phyloP scores from a whole-genome alignment of 805 yeast genomes.

The Hanseniaspora thailandica region DNA sequence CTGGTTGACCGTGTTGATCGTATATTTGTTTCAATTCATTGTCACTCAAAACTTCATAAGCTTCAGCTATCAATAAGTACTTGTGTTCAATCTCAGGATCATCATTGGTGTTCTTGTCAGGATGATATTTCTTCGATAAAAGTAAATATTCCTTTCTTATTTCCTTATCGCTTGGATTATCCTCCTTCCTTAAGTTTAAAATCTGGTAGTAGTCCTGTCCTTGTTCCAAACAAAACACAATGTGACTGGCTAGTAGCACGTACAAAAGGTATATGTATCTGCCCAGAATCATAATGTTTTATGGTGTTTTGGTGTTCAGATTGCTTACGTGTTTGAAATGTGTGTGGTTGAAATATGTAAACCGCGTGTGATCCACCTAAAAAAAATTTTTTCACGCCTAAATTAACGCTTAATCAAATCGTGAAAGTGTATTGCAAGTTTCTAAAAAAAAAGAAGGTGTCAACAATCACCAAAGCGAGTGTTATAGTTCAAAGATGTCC shows the following conservation, averaged over 20 bases:
- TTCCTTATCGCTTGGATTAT: slow-evolving; percentile 62
- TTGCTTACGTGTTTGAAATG: background rate
- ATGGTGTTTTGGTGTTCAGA: background rate
- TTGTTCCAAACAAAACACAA: slow-evolving; percentile 3
- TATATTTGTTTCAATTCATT: slow-evolving; percentile 54
- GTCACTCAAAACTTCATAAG: slow-evolving; percentile 75
- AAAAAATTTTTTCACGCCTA: background rate
- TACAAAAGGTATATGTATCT: background rate
- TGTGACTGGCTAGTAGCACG: background rate
- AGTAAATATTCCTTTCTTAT: slow-evolving; percentile 77
- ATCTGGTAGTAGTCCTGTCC: slow-evolving; percentile 42
- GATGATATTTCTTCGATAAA: slow-evolving; percentile 77
- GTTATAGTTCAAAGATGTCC: background rate
- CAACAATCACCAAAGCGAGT: background rate
- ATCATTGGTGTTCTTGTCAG: slow-evolving; percentile 80
- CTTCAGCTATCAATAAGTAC: slow-evolving; percentile 86
- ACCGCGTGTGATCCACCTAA: background rate
- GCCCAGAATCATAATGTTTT: background rate
- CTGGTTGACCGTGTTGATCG: slow-evolving; percentile 71
- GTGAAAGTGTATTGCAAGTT: too few relatives aligned
- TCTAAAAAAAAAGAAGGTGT: too few relatives aligned
- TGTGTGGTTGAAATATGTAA: background rate
- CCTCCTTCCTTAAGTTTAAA: slow-evolving; percentile 45
- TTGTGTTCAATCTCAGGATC: slow-evolving; percentile 65
- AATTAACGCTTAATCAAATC: background rate